Evolutionary conservation across 2,329 filamentous ascomycete species (phyloP).

Genomic region (Myrmaecium sp.): DNA sequence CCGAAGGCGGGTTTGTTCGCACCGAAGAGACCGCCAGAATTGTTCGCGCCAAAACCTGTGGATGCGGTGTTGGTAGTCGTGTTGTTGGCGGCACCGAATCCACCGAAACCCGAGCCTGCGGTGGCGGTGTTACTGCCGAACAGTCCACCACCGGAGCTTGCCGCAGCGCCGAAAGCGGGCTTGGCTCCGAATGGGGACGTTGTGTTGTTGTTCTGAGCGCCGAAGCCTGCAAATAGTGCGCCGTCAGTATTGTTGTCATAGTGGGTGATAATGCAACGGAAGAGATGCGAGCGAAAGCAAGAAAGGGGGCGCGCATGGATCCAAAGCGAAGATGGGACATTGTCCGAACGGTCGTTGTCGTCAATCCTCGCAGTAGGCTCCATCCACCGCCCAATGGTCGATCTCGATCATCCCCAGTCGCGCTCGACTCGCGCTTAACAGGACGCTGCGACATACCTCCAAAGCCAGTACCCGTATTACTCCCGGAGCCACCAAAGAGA

Average conservation of each 20-base stretch:
- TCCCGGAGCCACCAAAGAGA: constrained; percentile 9
- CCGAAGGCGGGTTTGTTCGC: constrained; percentile 34
- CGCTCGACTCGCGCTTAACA: not conserved
- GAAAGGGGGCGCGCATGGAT: not conserved
- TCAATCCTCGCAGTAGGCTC: not conserved
- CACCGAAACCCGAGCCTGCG: constrained; percentile 4
- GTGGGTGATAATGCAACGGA: not conserved
- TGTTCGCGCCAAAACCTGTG: constrained; percentile 7
- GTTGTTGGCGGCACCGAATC: constrained; percentile 4
- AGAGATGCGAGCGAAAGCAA: constrained; percentile 1
- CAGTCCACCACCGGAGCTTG: constrained; percentile 9
- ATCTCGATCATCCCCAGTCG: not conserved
- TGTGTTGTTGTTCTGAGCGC: constrained; percentile 1
- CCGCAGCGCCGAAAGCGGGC: constrained; percentile 5
- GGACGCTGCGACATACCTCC: constrained; percentile 7
- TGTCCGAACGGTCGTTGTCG: not conserved
- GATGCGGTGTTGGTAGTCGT: constrained; percentile 4
- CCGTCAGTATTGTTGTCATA: not conserved
- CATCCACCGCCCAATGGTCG: constrained; percentile 1
- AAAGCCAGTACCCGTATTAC: constrained; percentile 13
- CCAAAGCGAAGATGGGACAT: not conserved
- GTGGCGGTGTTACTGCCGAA: constrained; percentile 10
- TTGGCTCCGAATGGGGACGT: constrained; percentile 11
- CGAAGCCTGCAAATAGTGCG: constrained; percentile 5
- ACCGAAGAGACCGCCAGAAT: constrained; percentile 20